A percentile compares a stretch with the other conserved stretches of the same genome.
Conservation (phyloP, 2,329 filamentous ascomycete species). For the Metarhizium robertsii region DNA sequence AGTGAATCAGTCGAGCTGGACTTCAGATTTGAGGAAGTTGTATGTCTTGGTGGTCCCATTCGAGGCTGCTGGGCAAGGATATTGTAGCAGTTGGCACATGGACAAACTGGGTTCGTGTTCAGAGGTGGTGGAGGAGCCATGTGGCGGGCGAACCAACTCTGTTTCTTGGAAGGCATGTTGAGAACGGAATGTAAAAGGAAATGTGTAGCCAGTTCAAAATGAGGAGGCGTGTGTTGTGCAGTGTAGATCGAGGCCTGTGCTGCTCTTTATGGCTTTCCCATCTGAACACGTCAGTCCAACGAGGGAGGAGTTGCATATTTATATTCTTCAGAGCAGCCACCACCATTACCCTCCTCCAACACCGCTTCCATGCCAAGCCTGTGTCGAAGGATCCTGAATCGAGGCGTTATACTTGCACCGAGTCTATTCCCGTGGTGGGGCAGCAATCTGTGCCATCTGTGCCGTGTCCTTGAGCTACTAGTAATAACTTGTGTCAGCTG, state of each 20-base stretch:
- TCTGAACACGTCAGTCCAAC: too few relatives aligned
- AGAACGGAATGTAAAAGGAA: neutral
- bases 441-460: neutral
- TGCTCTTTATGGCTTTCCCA: too few relatives aligned
- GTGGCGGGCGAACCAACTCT: conserved; percentile 31
- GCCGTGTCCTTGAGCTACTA: too few relatives aligned
- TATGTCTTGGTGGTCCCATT: neutral
- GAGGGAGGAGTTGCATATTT: neutral
- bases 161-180: conserved; percentile 22
- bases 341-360: neutral
- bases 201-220: neutral
- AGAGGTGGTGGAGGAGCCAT: conserved; percentile 29
- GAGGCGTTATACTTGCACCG: neutral
- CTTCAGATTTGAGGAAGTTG: neutral
- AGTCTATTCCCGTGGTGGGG: neutral
- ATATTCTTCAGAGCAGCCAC: neutral
- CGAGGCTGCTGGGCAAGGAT: neutral
- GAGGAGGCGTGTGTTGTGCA: neutral
- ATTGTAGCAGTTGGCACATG: conserved; percentile 20
- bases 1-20: neutral
- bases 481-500: neutral
- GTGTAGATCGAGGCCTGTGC: neutral
- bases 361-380: neutral
- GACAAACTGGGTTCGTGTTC: conserved; percentile 23
- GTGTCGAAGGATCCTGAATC: neutral